Base-by-base conservation (phyloP, 768 basidiomycete genomes). In the Leccinum uliginosum region DNA sequence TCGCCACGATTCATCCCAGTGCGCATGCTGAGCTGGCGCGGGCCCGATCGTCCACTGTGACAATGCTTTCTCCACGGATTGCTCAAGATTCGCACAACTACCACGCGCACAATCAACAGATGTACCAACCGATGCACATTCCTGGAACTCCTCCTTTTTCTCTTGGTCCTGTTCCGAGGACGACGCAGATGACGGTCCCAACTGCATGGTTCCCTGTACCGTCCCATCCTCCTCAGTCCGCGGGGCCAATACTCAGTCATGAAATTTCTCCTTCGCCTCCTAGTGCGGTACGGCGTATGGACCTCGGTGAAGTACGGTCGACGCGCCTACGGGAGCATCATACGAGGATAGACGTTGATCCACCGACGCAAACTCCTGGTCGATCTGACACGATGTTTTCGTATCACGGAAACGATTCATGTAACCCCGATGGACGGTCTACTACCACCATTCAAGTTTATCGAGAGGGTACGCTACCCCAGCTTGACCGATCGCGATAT, bases 331-430 rank as follows among this genome's bases (percentile, higher is more conserved):
- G 65, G 1, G 75, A 80, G 44, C 69, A 70, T 26, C 74, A 75
- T 34, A 62, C 76, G 29, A 81, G 78, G 65, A 64, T 64, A 17
- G 57, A 50, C 44, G 71, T 75, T 9, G 74, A 79, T 54, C 40
- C 47, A 32, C 48, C n/a, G 32, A 76, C 78, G 40, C 76, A 78
- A 21, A 75, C 79, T 40, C 74, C 81, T 15, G 76, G 76, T 24
- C 76, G 77, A 55, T 74, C 80, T 51, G 80, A 80, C 61, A 62
- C 75, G 5, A 17, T n/a, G 29, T 70, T 78, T 34, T 71, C 72
- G 12, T 60, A 59, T 15, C 61, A 64, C 14, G 50, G 60, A 32
- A 67, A 65, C 27, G 63, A 64, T 32, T 48, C 59, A 6, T 62
- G 59, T 32, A 48, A 26, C 24, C 46, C 55, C 0, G 65, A 58